phyloP scores from a whole-genome alignment of 2,329 filamentous ascomycete genomes.

The Cadophora gregata region DNA sequence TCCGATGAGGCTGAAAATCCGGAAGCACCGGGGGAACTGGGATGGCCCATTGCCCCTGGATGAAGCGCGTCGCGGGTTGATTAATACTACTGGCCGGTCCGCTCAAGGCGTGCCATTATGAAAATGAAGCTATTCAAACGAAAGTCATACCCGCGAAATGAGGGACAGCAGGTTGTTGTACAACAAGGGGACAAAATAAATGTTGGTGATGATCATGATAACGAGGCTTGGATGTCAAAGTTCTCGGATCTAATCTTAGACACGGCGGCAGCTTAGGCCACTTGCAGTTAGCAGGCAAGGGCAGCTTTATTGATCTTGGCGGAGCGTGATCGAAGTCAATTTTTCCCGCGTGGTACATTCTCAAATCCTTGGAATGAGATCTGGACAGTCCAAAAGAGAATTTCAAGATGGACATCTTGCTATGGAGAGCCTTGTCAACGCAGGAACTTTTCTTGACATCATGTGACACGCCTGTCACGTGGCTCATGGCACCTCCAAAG shows the following conservation, averaged over 20 bases:
- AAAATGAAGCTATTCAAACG: slow-evolving; percentile 13
- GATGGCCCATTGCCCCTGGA: slow-evolving; percentile 3
- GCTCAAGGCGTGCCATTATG: not conserved
- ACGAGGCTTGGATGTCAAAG: not conserved
- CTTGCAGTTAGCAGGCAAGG: slow-evolving; percentile 8
- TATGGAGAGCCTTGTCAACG: no score
- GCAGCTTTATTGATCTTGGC: slow-evolving; percentile 11
- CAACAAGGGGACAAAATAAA: not conserved
- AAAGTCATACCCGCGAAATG: slow-evolving; percentile 12
- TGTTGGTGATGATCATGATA: not conserved
- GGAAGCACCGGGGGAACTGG: slow-evolving; percentile 6
- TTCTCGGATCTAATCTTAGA: not conserved
- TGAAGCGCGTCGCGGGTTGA: slow-evolving; percentile 4
- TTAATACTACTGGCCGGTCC: not conserved
- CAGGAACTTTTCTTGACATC: no score
- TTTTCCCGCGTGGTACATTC: no score
- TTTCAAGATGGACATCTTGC: no score
- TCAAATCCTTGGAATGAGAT: not conserved
- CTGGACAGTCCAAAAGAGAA: no score
- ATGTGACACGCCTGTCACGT: no score
- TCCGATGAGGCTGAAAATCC: slow-evolving; percentile 8
- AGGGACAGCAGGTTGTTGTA: slow-evolving; percentile 1
- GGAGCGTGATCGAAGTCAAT: not conserved
- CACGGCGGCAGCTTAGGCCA: slow-evolving; percentile 5
- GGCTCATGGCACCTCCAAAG: no score